Percentiles rank a stretch among this genome's conserved stretches.
Conservation (phyloP, 2,329 filamentous ascomycete genomes). For the Fusarium falciforme region DNA sequence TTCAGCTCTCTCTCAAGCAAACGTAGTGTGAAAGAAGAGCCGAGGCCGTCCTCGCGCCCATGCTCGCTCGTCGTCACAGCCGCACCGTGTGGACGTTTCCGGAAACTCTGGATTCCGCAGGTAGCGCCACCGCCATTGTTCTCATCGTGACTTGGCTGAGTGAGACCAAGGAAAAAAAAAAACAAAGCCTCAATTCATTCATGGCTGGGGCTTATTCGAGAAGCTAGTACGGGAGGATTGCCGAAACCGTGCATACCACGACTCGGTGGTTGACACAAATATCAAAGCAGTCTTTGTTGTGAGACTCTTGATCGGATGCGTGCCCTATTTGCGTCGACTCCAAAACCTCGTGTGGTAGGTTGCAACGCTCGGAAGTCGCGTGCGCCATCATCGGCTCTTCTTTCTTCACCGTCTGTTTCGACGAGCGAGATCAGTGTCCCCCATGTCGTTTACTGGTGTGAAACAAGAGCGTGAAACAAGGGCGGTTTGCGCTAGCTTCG, state of each 20-base stretch:
- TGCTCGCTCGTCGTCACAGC: conserved; percentile 9
- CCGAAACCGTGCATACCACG: neutral
- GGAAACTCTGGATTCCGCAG: conserved; percentile 14
- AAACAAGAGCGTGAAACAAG: conserved; percentile 39
- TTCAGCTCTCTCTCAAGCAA: neutral
- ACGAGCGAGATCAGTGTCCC: conserved; percentile 3
- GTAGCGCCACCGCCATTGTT: conserved; percentile 5
- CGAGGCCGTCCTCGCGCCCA: conserved; percentile 5
- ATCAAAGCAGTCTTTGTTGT: neutral
- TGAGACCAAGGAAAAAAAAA: neutral
- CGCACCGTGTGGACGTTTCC: neutral
- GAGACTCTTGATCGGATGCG: neutral
- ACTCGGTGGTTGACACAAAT: neutral
- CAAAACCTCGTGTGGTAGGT: neutral
- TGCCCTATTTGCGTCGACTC: neutral
- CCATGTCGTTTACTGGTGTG: conserved; percentile 19
- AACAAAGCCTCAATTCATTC: neutral
- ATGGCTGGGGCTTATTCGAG: neutral
- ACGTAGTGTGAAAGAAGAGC: neutral
- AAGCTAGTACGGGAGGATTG: neutral
- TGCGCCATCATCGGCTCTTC: conserved; percentile 21
- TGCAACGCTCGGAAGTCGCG: conserved; percentile 1
- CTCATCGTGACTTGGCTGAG: conserved; percentile 4
- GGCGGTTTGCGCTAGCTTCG: conserved; percentile 25
- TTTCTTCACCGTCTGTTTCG: conserved; percentile 28